Base-by-base conservation (phyloP, 169 alveolate genomes). In the Plasmodium reichenowi region DNA sequence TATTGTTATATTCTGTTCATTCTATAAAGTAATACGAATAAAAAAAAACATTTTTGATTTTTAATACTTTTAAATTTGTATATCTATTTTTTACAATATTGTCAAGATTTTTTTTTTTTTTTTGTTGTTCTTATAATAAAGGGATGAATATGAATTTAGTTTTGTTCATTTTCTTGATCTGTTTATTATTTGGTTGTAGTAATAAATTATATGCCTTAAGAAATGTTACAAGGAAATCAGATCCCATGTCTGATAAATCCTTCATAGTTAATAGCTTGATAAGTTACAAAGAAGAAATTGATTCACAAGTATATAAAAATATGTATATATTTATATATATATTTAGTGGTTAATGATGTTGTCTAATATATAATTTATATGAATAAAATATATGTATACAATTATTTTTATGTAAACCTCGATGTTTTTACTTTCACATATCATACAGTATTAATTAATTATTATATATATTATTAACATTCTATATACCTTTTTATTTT, bases 201-300 rank as follows among this genome's bases (percentile, higher is more conserved):
- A 43, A 45, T 29, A 26, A 48, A 2, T 22, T 78, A 29, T 78
- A 45, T 12, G 68, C 80, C 48, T 66, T 78, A 60, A 78, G 26
- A 17, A 29, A 24, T 26, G 59, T 29, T n/a, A 26, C 50, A 22
- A 78, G 22, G 48, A 59, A 32, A 48, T 45, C 45, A 38, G 7
- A 59, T 2, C 43, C 54, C 50, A 3, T 71, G 24, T 6, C 20
- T 29, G 78, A 78, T 24, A 66, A 52, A 50, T 6, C 68, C 10
- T 26, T n/a, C 58, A 5, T 67, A 26, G 29, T 50, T 12, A 47
- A 83, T 50, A 62, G 32, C 17, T 45, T 83, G 45, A 13, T 38
- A 70, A 71, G 45, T 29, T 83, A 83, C 85, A 67, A 83, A 17
- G 54, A 68, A 3, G 91, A 83, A 64, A 47, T 83, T 45, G 83